Conservation (phyloP, 768 basidiomycete genomes). For the Xanthoconium purpureum region DNA sequence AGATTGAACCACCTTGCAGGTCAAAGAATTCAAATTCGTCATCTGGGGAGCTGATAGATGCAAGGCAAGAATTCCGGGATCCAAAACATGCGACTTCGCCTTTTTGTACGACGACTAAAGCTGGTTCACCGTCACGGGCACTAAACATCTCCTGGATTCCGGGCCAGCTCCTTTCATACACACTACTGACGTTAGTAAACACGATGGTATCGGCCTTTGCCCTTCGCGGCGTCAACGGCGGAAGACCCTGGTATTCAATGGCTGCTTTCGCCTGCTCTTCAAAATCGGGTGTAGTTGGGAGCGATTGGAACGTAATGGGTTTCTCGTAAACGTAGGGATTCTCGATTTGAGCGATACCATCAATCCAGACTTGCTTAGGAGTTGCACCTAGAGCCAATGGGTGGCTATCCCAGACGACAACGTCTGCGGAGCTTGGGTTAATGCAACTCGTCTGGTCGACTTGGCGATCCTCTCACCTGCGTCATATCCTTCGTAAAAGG, state of each 20-base stretch:
- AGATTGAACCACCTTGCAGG: constrained; percentile 62
- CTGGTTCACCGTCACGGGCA: constrained; percentile 11
- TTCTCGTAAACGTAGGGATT: constrained; percentile 51
- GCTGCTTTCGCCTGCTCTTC: constrained; percentile 59
- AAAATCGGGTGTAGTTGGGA: constrained; percentile 60
- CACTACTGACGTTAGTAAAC: constrained; percentile 61
- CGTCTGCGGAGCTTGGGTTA: constrained; percentile 38
- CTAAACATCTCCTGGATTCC: constrained; percentile 22
- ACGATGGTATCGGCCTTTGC: constrained; percentile 41
- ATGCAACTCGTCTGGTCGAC: neutral
- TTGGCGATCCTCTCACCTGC: constrained; percentile 43
- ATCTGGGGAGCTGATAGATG: constrained; percentile 5
- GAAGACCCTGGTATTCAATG: constrained; percentile 65
- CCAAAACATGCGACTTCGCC: constrained; percentile 59
- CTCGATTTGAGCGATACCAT: constrained; percentile 71
- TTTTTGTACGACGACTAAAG: constrained; percentile 48
- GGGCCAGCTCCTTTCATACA: constrained; percentile 40
- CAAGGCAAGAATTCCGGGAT: constrained; percentile 25
- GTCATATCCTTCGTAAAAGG: constrained; percentile 52
- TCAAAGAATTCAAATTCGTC: constrained; percentile 44
- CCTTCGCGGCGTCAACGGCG: constrained; percentile 52
- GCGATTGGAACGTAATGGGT: constrained; percentile 46
- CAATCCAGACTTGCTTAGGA: constrained; percentile 79
- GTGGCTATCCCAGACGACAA: constrained; percentile 76
- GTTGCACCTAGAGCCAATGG: constrained; percentile 76